Conservation (phyloP, 257 asterid species). For the Solanum boliviense region DNA sequence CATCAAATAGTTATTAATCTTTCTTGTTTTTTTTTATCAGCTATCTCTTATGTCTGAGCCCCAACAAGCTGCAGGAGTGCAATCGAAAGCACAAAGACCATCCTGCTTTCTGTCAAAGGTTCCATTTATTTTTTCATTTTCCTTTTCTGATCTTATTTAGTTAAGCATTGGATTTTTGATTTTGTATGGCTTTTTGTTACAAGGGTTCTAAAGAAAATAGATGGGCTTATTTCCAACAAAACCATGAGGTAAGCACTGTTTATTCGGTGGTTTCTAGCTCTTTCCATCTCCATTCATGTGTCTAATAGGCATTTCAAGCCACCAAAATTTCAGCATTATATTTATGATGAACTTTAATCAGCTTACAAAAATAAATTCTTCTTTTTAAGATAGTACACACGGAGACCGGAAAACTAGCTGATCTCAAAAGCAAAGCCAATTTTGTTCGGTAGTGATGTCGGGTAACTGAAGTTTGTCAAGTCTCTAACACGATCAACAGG, state of each 20-base stretch:
- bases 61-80: constrained; percentile 23
- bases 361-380: neutral
- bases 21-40: constrained; percentile 22
- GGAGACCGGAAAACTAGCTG: constrained; percentile 1
- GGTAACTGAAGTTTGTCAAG: constrained; percentile 2
- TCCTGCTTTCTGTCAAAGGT: constrained; percentile 40
- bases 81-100: constrained; percentile 27
- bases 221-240: constrained; percentile 52
- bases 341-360: neutral
- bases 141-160: neutral
- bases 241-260: constrained; percentile 39
- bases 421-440: constrained; percentile 8
- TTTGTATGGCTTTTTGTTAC: constrained; percentile 27
- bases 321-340: neutral
- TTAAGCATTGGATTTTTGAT: constrained; percentile 14
- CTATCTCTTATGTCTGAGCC: constrained; percentile 65
- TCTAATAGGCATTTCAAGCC: neutral
- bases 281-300: neutral
- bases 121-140: constrained; percentile 7
- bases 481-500: constrained; percentile 10
- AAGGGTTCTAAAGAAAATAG: constrained; percentile 95
- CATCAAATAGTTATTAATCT: constrained; percentile 6
- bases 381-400: constrained; percentile 5
- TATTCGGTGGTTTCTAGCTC: neutral
- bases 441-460: constrained; percentile 10